Base-by-base conservation (phyloP, 306 rosid species). In the Casuarina equisetifolia region DNA sequence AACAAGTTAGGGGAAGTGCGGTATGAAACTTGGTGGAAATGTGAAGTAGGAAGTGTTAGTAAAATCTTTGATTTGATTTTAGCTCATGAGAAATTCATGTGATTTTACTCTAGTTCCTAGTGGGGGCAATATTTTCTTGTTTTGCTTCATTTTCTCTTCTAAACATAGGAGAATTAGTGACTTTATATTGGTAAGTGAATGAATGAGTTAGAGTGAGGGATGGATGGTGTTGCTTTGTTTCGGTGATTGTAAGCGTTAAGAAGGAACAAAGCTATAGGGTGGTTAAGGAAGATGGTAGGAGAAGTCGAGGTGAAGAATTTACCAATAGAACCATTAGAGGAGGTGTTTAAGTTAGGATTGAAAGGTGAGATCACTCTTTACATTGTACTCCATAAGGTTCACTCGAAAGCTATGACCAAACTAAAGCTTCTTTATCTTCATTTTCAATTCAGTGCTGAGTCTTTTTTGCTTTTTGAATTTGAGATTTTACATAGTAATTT, bases 291-390 rank as follows among this genome's bases (percentile, higher is more conserved):
- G 32, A 0, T 25, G 32, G 87, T 84, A 97, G 98, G 98, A 73
- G 97, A 92, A 10, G 98, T 94, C 39, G 98, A 88, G n/a, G 98
- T 95, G 38, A 94, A 89, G 78, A 97, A 94, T 81, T 85, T 94
- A 74, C 98, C 98, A 0, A 97, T 97, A 39, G 97, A 94, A 81
- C 98, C 98, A 2, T 90, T 97, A 2, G 98, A 92, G 89, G 97
- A 94, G 82, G 98, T 89, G 82, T 89, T 94, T 69, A 90, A 97
- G 88, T 95, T 94, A 83, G 97, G 97, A 79, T 81, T 94, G 84
- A 88, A 95, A 72, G 92, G 97, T 82, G 98, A 97, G 77, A 94
- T 94, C 76, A 88, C 92, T 35, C 94, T 94, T 40, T 94, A 97
- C 78, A 94, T 88, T 82, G 97, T 86, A 51, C 84, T 92, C 67